Percentiles rank a stretch among this genome's conserved stretches.
Conservation (phyloP, 1,284 basidiomycete species). For the Puccinia hordei region DNA sequence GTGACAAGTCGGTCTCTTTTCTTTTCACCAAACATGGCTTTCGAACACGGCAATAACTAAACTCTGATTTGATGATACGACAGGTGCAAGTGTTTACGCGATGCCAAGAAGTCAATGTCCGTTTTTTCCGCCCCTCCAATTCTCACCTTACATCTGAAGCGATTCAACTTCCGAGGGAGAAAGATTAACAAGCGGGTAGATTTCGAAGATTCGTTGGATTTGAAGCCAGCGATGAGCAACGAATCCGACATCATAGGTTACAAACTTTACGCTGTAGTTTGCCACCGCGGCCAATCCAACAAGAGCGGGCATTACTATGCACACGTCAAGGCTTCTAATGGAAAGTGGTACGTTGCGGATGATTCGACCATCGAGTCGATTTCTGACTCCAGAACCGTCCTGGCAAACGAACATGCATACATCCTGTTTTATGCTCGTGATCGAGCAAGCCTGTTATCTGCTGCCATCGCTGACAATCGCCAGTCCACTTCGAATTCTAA, state of each 20-base stretch:
- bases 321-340: slow-evolving; percentile 72
- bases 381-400: slow-evolving; percentile 62
- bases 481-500: neutral
- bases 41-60: neutral
- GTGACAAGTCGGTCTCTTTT: slow-evolving; percentile 79
- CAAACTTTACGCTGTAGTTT: slow-evolving; percentile 85
- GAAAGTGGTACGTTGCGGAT: slow-evolving; percentile 88
- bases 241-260: slow-evolving; percentile 73
- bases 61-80: slow-evolving; percentile 45
- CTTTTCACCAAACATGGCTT: slow-evolving; percentile 26
- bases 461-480: slow-evolving; percentile 62
- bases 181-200: slow-evolving; percentile 78
- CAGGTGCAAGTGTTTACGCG: slow-evolving; percentile 84
- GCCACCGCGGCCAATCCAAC: slow-evolving; percentile 86
- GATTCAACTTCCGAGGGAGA: slow-evolving; percentile 84
- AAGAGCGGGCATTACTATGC: slow-evolving; percentile 96
- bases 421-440: slow-evolving; percentile 86
- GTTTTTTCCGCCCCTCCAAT: slow-evolving; percentile 83
- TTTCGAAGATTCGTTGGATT: slow-evolving; percentile 76
- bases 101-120: slow-evolving; percentile 83
- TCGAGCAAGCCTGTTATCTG: slow-evolving; percentile 71
- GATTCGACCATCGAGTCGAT: slow-evolving; percentile 72
- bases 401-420: slow-evolving; percentile 78
- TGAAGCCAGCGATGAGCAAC: slow-evolving; percentile 81
- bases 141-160: slow-evolving; percentile 95